phyloP scores from a whole-genome alignment of 768 basidiomycete genomes.

The Agrocybe praecox region DNA sequence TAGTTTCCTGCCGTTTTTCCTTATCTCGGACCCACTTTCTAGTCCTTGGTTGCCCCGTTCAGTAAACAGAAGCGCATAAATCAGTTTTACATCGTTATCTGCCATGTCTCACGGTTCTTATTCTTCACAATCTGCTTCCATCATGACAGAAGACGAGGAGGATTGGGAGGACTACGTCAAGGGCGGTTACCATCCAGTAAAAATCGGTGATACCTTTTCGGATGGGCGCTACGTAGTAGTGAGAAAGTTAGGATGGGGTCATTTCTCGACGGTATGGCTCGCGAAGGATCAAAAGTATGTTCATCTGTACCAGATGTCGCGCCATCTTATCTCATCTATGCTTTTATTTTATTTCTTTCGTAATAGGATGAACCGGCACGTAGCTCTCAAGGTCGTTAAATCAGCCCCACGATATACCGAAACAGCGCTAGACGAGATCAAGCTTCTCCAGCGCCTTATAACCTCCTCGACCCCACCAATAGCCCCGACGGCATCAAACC shows the following conservation, averaged over 20 bases:
- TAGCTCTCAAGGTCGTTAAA: slow-evolving; percentile 99
- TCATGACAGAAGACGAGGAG: slow-evolving; percentile 92
- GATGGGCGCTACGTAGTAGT: slow-evolving; percentile 89
- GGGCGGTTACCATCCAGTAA: slow-evolving; percentile 90
- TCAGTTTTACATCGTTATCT: not conserved
- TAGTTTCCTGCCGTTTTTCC: not conserved
- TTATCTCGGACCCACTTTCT: not conserved
- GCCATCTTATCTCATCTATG: slow-evolving; percentile 13
- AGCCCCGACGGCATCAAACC: slow-evolving; percentile 47
- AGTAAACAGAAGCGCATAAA: not conserved
- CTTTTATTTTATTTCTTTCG: not conserved
- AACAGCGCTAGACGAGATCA: slow-evolving; percentile 98
- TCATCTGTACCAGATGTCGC: slow-evolving; percentile 6
- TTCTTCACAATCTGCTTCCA: slow-evolving; percentile 72
- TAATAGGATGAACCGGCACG: slow-evolving; percentile 88
- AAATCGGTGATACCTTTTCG: slow-evolving; percentile 90
- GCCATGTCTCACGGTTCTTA: slow-evolving; percentile 74
- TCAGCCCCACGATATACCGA: slow-evolving; percentile 97
- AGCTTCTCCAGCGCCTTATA: slow-evolving; percentile 93
- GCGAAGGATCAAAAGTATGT: slow-evolving; percentile 80
- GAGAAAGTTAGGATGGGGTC: slow-evolving; percentile 94
- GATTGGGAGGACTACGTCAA: slow-evolving; percentile 88
- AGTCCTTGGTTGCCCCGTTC: not conserved
- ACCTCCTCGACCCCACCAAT: slow-evolving; percentile 70
- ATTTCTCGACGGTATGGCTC: slow-evolving; percentile 94